Evolutionary conservation across 352 stramenopile species (phyloP), one percentile per base, ranked within the genome.

Genomic region (Halophytophthora batemanensis): DNA sequence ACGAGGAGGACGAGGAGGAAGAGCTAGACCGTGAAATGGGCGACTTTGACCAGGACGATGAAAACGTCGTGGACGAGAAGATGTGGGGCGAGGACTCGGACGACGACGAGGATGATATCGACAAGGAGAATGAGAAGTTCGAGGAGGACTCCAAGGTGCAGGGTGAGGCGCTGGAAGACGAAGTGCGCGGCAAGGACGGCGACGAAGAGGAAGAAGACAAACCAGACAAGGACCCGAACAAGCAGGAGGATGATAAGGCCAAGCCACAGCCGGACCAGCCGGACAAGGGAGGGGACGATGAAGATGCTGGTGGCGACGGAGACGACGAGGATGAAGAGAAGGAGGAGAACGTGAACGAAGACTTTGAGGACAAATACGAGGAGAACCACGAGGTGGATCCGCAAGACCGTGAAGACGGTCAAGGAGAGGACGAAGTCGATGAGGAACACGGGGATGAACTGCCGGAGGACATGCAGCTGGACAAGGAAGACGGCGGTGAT

Each of bases 1-100:
- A 91, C 6, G 76, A 96, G 11, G 71, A 97, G n/a, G 82, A 94
- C 14, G 82, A 93, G 6, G 73, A 95, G 51, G 87, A 98, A 70
- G 97, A 99, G 54, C 76, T 99, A 2, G 98, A 99, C 61, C 86
- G 97, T 28, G 97, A 99, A 76, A 99, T 99, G 97, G 97, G 96
- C 19, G 96, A 99, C 21, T 90, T 97, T 46, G 93, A 97, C 39
- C 82, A 95, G 36, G 86, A 97, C 19, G 90, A 98, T 39, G 97
- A 99, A 53, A 96, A 99, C 55, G 96, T 99, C 15, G 96, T 99
- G 23, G 97, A 99, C 62, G 97, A 99, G 74, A 98, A 99, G 74
- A 94, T 99, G 76, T 99, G 97, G 97, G 95, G 86, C 14, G 83
- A 96, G 29, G 84, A 96, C 49, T 90, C 88, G 36, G 85, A 98